Base-by-base conservation (phyloP, 139 green algal genomes). In the Axilococcus clingmanii region DNA sequence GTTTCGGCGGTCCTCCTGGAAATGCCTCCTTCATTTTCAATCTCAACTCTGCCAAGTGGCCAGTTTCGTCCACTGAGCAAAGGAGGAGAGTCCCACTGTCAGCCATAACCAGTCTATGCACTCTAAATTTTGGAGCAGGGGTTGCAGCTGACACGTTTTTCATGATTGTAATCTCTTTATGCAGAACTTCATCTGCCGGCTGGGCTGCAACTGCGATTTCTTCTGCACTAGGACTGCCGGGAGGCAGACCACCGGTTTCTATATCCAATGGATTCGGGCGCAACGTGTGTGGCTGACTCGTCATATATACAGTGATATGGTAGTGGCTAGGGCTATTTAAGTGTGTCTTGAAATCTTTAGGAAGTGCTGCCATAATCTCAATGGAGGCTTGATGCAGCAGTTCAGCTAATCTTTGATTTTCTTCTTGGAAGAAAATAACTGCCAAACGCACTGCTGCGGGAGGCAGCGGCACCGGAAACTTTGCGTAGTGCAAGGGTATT, bases 41-140 rank as follows among this genome's bases (percentile, higher is more conserved):
- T 6, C 69, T 58, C 41, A 77, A 31, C 46, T 53, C 24, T 7
- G 56, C 51, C 45, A 77, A 41, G 19, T 48, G 40, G 20, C 49
- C 52, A 16, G 27, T 66, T 22, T 24, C 40, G 28, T 77, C 69
- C 40, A 75, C 58, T 3, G 33, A 48, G 54, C 63, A 75, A 29
- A 77, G 59, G 40, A 77, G 48, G 27, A 77, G 47, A 15, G 69
- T 77, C 29, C 69, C 69, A 40, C 52, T 68, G 38, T 73, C 62
- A 1, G 69, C 69, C 54, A 77, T 45, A n/a, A 77, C 38, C n/a
- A 77, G 32, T 29, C 69, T 54, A 48, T 77, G 66, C 16, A 77
- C 69, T 53, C 64, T 36, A 24, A 68, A 51, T 12, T 16, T 46
- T 19, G 49, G 49, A 7, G 29, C 15, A 29, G 31, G 23, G 0